Percentiles rank a stretch among this genome's conserved stretches.
Evolutionary conservation across 2,329 filamentous ascomycete species (phyloP).

Genomic region (Cercospora beticola): DNA sequence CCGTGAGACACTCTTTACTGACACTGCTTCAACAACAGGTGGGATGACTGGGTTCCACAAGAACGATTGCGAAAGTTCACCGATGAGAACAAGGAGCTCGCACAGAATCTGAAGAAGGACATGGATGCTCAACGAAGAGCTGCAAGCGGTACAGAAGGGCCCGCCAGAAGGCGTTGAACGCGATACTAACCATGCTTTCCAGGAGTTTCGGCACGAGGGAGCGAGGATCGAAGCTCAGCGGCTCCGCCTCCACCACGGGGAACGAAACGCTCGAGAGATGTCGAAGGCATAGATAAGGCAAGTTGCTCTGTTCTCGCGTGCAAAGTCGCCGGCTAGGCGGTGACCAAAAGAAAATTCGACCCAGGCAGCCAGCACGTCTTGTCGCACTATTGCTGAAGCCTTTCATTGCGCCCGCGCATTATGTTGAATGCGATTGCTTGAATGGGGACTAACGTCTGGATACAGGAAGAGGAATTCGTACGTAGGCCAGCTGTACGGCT

Average conservation of each 20-base stretch:
- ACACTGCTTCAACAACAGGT: conserved; percentile 52
- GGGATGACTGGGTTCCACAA: conserved; percentile 97
- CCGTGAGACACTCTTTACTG: not conserved
- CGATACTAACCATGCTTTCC: not conserved
- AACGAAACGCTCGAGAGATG: conserved; percentile 73
- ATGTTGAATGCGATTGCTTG: not conserved
- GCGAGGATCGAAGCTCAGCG: conserved; percentile 71
- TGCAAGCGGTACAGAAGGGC: conserved; percentile 38
- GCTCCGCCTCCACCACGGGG: conserved; percentile 60
- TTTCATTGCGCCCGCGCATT: not conserved
- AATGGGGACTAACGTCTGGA: conserved; percentile 12
- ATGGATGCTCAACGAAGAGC: conserved; percentile 59
- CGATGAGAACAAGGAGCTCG: conserved; percentile 91
- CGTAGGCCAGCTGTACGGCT: conserved; percentile 82
- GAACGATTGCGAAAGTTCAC: conserved; percentile 93
- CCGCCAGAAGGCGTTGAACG: not conserved
- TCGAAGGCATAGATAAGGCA: conserved; percentile 75
- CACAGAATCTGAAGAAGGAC: conserved; percentile 69
- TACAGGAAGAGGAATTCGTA: conserved; percentile 84
- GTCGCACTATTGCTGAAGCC: not conserved
- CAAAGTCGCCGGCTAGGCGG: not conserved
- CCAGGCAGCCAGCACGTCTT: not conserved
- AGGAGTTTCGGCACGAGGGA: conserved; percentile 64
- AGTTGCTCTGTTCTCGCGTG: conserved; percentile 24
- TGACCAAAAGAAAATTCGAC: not conserved